These are phyloP conservation scores for Wakefieldia striispora DNA, from an alignment of 768 basidiomycete species.

Conservation along the genomic window DNA sequence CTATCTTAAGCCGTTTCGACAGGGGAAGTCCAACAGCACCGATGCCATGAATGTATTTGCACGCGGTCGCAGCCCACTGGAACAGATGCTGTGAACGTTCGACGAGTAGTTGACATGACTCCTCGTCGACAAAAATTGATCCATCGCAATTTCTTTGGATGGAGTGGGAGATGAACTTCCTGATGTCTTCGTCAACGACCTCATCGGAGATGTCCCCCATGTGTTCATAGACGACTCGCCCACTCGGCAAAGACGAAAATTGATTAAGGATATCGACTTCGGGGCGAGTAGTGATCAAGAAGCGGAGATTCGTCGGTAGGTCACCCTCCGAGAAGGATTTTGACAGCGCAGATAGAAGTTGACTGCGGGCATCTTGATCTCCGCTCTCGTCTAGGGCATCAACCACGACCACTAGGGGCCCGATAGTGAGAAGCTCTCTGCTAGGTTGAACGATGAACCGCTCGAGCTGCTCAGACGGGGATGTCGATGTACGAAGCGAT, in stretches of 20 bases:
- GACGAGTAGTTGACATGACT: too few species aligned
- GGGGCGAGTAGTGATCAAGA: slow-evolving; percentile 19
- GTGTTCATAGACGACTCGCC: too few species aligned
- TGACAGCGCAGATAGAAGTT: slow-evolving; percentile 16
- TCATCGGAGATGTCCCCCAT: not conserved
- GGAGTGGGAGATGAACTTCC: slow-evolving; percentile 1
- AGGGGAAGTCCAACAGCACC: not conserved
- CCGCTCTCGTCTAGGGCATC: slow-evolving; percentile 28
- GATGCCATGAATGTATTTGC: not conserved
- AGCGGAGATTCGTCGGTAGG: slow-evolving; percentile 12
- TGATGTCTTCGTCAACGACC: not conserved
- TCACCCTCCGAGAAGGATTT: not conserved
- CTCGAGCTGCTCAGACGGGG: slow-evolving; percentile 13
- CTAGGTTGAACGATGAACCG: slow-evolving; percentile 21
- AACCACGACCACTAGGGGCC: slow-evolving; percentile 10
- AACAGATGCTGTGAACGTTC: not conserved
- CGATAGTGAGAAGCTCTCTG: slow-evolving; percentile 4
- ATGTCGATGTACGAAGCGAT: slow-evolving; percentile 1
- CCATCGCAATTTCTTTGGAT: too few species aligned
- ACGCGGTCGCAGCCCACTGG: not conserved
- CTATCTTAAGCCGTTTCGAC: not conserved
- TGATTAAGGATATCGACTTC: slow-evolving; percentile 8
- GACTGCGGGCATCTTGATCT: not conserved
- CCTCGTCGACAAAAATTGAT: not conserved
- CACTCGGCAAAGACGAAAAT: too few species aligned